Conservation (phyloP, 164 flowering plant species). For the Macadamia tetraphylla region DNA sequence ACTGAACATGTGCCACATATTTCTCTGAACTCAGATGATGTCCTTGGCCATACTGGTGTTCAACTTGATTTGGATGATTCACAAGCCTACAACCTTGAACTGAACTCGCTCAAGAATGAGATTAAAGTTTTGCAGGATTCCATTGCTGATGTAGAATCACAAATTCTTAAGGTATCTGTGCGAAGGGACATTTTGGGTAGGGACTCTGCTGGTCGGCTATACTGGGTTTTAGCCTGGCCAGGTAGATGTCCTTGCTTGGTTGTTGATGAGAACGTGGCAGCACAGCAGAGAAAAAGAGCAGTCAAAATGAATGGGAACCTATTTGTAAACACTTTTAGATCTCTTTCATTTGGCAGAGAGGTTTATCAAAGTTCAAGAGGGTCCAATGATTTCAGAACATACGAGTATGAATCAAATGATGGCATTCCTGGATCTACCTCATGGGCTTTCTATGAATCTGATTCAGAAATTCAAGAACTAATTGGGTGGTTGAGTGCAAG, state of each 20-base stretch:
- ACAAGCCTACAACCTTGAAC: conserved; percentile 32
- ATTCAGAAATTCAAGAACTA: conserved; percentile 56
- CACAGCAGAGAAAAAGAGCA: conserved; percentile 13
- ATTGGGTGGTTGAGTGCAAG: conserved; percentile 51
- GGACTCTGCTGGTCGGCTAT: conserved; percentile 63
- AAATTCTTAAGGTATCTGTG: conserved; percentile 46
- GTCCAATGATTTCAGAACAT: conserved; percentile 28
- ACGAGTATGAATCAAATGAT: conserved; percentile 16
- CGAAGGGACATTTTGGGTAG: conserved; percentile 74
- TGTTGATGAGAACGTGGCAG: conserved; percentile 38
- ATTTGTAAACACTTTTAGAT: not conserved
- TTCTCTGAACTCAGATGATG: conserved; percentile 8
- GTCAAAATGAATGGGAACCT: not conserved
- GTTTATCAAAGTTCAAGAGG: conserved; percentile 16
- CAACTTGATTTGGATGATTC: conserved; percentile 27
- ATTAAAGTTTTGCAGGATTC: conserved; percentile 43
- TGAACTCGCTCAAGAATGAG: conserved; percentile 37
- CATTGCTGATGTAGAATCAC: conserved; percentile 39
- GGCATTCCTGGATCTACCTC: conserved; percentile 21
- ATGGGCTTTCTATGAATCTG: conserved; percentile 58
- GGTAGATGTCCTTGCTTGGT: conserved; percentile 44
- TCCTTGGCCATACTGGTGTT: conserved; percentile 4
- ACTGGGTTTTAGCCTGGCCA: conserved; percentile 54
- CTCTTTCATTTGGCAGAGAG: conserved; percentile 9
- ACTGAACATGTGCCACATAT: conserved; percentile 19